Conservation (phyloP, 1,284 basidiomycete genomes). For the Lignosus rhinocerotis region DNA sequence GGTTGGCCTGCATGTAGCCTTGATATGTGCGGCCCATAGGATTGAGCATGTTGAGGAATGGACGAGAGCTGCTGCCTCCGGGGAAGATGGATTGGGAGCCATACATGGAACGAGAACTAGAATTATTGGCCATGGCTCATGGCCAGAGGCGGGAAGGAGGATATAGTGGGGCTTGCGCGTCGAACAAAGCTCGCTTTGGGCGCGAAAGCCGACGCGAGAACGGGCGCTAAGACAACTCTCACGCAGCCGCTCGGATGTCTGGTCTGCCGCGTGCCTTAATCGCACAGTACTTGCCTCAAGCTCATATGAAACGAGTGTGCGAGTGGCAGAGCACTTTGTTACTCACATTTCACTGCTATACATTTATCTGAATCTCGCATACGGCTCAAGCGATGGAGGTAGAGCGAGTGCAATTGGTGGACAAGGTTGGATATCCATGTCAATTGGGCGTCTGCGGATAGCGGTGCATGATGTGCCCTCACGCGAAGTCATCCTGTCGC, state of each 20-base stretch:
- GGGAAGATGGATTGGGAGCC: conserved; percentile 47
- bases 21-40: conserved; percentile 72
- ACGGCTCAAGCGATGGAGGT: background rate
- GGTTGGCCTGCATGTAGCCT: conserved; percentile 69
- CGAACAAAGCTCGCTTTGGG: conserved; percentile 16
- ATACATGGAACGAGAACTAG: conserved; percentile 32
- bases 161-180: conserved; percentile 16
- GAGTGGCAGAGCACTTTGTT: background rate
- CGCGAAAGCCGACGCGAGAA: conserved; percentile 7
- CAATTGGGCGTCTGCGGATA: conserved; percentile 23
- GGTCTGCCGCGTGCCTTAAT: background rate
- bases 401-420: background rate
- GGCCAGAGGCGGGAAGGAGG: background rate
- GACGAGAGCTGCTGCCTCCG: conserved; percentile 56
- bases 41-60: conserved; percentile 81
- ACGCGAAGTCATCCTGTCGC: conserved; percentile 4
- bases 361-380: background rate
- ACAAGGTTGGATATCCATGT: background rate
- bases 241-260: background rate
- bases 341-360: too few species aligned
- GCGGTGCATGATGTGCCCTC: conserved; percentile 25
- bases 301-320: background rate
- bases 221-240: background rate
- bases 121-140: conserved; percentile 18
- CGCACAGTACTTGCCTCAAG: background rate